Percentiles rank a stretch among this genome's conserved stretches.
Conservation (phyloP, 495 filamentous ascomycete genomes). For the Emericellopsis terricola region DNA sequence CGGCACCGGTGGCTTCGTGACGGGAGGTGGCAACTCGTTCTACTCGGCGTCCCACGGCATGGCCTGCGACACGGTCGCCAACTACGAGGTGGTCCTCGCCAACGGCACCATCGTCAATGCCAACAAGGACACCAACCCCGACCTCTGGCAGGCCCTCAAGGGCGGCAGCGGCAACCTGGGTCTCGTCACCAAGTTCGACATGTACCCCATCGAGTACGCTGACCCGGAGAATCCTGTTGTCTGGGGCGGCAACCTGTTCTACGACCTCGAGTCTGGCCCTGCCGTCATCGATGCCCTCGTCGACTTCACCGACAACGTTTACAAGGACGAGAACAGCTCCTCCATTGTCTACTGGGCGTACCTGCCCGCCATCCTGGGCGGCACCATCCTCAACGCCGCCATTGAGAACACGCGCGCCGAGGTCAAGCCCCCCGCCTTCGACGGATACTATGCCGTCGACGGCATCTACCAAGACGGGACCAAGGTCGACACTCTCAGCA, state of each 20-base stretch:
- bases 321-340: not conserved
- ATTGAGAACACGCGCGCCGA: not conserved
- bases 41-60: conserved; percentile 22
- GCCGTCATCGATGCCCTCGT: not conserved
- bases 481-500: not conserved
- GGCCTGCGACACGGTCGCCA: conserved; percentile 28
- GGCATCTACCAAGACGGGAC: not conserved
- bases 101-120: conserved; percentile 29
- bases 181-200: conserved; percentile 34
- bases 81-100: conserved; percentile 34
- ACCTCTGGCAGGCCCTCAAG: conserved; percentile 36
- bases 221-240: not conserved
- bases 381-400: not conserved
- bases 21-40: conserved; percentile 25
- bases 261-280: not conserved
- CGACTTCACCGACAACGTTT: not conserved
- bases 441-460: not conserved
- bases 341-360: not conserved
- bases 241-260: not conserved
- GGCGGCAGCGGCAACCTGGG: conserved; percentile 38
- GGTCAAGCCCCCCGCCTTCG: not conserved
- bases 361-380: not conserved
- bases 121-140: conserved; percentile 19
- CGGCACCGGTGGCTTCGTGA: conserved; percentile 23
- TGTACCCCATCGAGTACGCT: conserved; percentile 13